Evolutionary conservation across 2,329 filamentous ascomycete genomes (phyloP).

Genomic region (Dactylellina haptotyla): DNA sequence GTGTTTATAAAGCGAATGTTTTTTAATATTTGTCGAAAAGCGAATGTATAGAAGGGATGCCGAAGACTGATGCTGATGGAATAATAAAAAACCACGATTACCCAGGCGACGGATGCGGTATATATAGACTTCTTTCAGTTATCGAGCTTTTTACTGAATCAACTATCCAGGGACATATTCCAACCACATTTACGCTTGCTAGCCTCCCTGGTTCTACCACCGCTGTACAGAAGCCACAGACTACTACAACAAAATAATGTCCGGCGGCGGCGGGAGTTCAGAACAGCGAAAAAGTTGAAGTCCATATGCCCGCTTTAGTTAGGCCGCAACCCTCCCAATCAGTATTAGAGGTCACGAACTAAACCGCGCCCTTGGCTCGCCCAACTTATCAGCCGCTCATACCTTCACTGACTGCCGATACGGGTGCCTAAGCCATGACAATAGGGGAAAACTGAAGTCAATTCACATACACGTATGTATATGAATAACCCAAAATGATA

Average conservation of each 20-base stretch:
- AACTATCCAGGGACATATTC: background rate
- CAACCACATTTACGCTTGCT: background rate
- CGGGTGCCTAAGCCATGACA: too few species aligned
- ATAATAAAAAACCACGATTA: background rate
- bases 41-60: slow-evolving; percentile 7
- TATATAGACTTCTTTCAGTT: background rate
- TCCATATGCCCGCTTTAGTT: background rate
- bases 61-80: slow-evolving; percentile 2
- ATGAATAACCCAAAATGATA: too few species aligned
- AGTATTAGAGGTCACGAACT: background rate
- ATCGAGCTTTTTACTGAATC: background rate
- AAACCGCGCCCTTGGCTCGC: background rate
- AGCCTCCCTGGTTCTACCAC: slow-evolving; percentile 2
- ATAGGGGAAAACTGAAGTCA: too few species aligned
- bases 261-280: slow-evolving; percentile 15
- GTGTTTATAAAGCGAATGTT: too few species aligned
- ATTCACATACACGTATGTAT: too few species aligned
- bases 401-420: too few species aligned
- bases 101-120: background rate
- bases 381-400: background rate
- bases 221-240: background rate
- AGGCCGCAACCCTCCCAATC: background rate
- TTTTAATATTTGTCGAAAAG: too few species aligned
- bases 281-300: background rate
- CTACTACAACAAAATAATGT: slow-evolving; percentile 9